Conservation (phyloP, 495 filamentous ascomycete genomes). For the Echria macrotheca region DNA sequence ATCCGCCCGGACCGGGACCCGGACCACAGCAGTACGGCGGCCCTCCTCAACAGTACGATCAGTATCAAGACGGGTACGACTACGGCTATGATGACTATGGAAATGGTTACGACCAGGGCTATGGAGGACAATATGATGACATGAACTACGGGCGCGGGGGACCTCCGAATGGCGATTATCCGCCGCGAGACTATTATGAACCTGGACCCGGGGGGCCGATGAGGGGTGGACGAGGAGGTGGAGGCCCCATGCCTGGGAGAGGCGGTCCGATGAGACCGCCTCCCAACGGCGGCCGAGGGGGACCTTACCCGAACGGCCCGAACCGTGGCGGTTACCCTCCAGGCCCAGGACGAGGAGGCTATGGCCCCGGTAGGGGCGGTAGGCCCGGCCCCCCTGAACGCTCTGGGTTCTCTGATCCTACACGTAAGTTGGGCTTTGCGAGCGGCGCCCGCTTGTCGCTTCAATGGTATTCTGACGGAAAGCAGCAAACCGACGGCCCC, state of each 20-base stretch:
- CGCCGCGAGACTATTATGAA: constrained; percentile 49
- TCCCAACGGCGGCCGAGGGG: constrained; percentile 31
- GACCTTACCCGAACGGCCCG: constrained; percentile 26
- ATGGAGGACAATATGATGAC: constrained; percentile 47
- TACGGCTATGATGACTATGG: constrained; percentile 47
- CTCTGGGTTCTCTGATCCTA: constrained; percentile 25
- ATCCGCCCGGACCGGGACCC: constrained; percentile 29
- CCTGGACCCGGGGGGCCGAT: constrained; percentile 28
- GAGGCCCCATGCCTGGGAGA: constrained; percentile 37
- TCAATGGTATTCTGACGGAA: constrained; percentile 5
- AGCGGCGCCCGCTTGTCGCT: not conserved
- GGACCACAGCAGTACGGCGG: constrained; percentile 44
- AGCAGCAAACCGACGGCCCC: constrained; percentile 29
- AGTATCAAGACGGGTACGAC: constrained; percentile 49
- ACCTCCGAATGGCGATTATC: constrained; percentile 46
- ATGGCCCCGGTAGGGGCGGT: constrained; percentile 36
- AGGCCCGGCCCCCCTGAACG: constrained; percentile 35
- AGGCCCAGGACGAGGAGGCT: constrained; percentile 35
- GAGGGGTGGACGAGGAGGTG: constrained; percentile 29
- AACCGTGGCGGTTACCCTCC: constrained; percentile 27
- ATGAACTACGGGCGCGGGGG: constrained; percentile 44
- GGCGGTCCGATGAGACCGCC: constrained; percentile 39
- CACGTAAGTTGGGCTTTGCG: constrained; percentile 19
- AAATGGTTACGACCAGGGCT: constrained; percentile 35
- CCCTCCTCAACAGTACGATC: constrained; percentile 43